These are phyloP conservation scores for Haplographium delicatum DNA, from an alignment of 495 filamentous ascomycete species.

Conservation along the genomic window DNA sequence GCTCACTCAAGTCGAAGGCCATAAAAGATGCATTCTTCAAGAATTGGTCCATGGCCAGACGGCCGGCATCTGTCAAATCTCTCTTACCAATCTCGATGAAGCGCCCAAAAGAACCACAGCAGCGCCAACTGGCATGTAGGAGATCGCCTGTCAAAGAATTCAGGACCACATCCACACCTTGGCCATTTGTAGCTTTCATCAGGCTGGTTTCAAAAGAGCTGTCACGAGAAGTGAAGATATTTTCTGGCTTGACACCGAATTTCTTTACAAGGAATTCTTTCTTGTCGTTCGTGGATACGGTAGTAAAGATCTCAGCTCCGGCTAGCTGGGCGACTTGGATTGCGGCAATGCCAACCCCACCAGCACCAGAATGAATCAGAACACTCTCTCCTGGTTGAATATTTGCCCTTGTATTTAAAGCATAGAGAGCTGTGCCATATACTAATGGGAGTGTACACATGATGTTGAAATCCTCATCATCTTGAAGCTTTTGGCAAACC, in stretches of 20 bases:
- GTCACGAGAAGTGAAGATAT: constrained; percentile 45
- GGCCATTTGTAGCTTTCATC: constrained; percentile 35
- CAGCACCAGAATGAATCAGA: constrained; percentile 55
- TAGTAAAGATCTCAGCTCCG: constrained; percentile 44
- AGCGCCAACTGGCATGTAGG: constrained; percentile 38
- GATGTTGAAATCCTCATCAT: constrained; percentile 6
- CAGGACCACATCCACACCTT: constrained; percentile 51
- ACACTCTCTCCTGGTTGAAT: constrained; percentile 48
- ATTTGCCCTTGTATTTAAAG: constrained; percentile 36
- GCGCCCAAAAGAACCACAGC: constrained; percentile 41
- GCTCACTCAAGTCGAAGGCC: constrained; percentile 5
- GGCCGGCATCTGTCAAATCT: constrained; percentile 26
- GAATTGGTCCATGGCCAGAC: constrained; percentile 29
- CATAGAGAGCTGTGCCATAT: constrained; percentile 53
- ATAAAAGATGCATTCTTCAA: constrained; percentile 28
- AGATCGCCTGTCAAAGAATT: constrained; percentile 43
- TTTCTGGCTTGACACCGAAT: constrained; percentile 41
- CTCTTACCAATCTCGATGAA: constrained; percentile 43
- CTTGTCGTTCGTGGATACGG: constrained; percentile 50
- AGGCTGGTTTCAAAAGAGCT: constrained; percentile 35
- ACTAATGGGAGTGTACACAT: constrained; percentile 21
- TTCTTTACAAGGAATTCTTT: constrained; percentile 40
- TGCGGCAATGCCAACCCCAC: constrained; percentile 55
- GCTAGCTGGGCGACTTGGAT: constrained; percentile 49
- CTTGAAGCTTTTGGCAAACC: neutral